These are phyloP conservation scores for Fusarium newnesense DNA, from an alignment of 2,329 filamentous ascomycete species.

Conservation along the genomic window DNA sequence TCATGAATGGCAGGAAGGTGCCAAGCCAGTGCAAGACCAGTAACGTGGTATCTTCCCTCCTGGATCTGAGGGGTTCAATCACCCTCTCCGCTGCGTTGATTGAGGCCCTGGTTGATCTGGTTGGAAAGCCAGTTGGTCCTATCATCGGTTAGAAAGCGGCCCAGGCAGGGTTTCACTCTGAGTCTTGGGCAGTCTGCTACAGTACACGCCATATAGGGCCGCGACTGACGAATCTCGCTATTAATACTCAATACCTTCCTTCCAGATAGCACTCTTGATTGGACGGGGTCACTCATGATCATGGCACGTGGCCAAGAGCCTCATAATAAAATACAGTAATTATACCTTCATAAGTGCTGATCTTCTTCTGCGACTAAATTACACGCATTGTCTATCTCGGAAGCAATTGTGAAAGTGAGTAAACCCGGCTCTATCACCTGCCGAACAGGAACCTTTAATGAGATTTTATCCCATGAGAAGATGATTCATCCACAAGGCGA, in stretches of 20 bases:
- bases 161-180: rapidly evolving
- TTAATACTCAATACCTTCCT: neutral
- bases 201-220: rapidly evolving
- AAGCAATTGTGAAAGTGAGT: no score
- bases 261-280: rapidly evolving
- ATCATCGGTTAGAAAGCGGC: neutral
- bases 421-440: neutral
- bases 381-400: no score
- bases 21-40: neutral
- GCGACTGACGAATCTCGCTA: neutral
- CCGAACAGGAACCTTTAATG: neutral
- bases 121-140: neutral
- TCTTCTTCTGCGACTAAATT: neutral
- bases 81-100: neutral
- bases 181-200: neutral
- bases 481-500: no score
- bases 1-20: neutral
- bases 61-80: neutral
- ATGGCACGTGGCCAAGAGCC: neutral
- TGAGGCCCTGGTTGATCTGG: neutral
- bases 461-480: no score
- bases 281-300: neutral
- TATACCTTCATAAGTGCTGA: neutral
- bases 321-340: neutral
- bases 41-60: neutral